phyloP scores from a whole-genome alignment of 306 rosid genomes.

The Cucurbita maxima region DNA sequence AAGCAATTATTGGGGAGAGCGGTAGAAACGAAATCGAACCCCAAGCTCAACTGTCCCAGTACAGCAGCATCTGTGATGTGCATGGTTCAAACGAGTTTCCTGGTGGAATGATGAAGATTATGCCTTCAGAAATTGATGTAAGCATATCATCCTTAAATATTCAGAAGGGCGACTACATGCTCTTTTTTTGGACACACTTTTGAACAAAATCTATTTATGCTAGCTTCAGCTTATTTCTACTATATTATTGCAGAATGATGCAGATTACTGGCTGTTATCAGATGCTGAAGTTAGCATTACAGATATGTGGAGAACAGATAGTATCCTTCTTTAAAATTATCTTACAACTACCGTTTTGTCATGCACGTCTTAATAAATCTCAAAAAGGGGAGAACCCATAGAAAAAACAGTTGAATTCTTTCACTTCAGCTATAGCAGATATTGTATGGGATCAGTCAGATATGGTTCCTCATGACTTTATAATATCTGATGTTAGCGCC shows the following conservation, averaged over 20 bases:
- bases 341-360: neutral
- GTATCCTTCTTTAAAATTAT: conserved; percentile 42
- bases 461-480: conserved; percentile 60
- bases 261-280: conserved; percentile 95
- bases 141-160: conserved; percentile 20
- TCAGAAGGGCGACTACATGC: neutral
- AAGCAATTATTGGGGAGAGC: conserved; percentile 34
- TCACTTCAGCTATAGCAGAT: conserved; percentile 50
- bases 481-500: conserved; percentile 24
- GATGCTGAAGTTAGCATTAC: conserved; percentile 95
- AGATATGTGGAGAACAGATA: conserved; percentile 89
- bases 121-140: conserved; percentile 92
- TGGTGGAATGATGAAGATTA: conserved; percentile 94
- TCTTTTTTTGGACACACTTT: neutral
- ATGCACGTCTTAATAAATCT: neutral
- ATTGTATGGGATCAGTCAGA: conserved; percentile 67
- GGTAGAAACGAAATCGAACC: conserved; percentile 39
- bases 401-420: neutral
- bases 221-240: neutral
- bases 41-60: conserved; percentile 42
- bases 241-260: conserved; percentile 61
- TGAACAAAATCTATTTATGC: no score
- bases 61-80: conserved; percentile 36
- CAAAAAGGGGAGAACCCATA: neutral
- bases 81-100: conserved; percentile 51